phyloP scores from a whole-genome alignment of 805 yeast species.

The Wickerhamomyces subpelliculosus region DNA sequence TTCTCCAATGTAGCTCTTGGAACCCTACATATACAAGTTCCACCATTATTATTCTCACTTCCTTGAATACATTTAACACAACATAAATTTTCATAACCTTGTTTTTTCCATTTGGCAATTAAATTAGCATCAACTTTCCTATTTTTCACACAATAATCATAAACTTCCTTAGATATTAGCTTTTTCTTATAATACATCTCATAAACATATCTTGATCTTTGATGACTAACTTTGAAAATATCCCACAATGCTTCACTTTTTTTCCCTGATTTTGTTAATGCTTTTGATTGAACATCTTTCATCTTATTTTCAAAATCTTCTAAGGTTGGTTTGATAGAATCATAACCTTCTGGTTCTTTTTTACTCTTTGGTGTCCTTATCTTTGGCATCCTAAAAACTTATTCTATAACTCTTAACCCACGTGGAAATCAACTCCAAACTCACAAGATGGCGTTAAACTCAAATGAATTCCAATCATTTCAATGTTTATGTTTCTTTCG shows the following conservation, averaged over 20 bases:
- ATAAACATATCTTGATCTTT: conserved; percentile 68
- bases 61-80: conserved; percentile 72
- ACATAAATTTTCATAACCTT: conserved; percentile 82
- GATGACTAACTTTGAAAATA: conserved; percentile 63
- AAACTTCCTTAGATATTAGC: conserved; percentile 58
- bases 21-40: conserved; percentile 81
- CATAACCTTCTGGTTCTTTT: conserved; percentile 69
- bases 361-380: conserved; percentile 34
- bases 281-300: conserved; percentile 41
- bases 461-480: no score
- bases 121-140: conserved; percentile 60
- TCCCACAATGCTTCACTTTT: conserved; percentile 63
- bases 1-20: conserved; percentile 49
- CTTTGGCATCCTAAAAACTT: conserved; percentile 34
- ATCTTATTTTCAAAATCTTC: conserved; percentile 50
- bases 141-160: conserved; percentile 66
- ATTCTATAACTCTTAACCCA: neutral
- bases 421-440: no score
- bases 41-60: conserved; percentile 53
- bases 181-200: conserved; percentile 66
- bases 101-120: conserved; percentile 80
- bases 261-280: conserved; percentile 33
- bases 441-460: no score
- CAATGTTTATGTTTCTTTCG: no score
- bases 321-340: conserved; percentile 60